Conservation (phyloP, 768 basidiomycete species). For the Pulveroboletus sp. region DNA sequence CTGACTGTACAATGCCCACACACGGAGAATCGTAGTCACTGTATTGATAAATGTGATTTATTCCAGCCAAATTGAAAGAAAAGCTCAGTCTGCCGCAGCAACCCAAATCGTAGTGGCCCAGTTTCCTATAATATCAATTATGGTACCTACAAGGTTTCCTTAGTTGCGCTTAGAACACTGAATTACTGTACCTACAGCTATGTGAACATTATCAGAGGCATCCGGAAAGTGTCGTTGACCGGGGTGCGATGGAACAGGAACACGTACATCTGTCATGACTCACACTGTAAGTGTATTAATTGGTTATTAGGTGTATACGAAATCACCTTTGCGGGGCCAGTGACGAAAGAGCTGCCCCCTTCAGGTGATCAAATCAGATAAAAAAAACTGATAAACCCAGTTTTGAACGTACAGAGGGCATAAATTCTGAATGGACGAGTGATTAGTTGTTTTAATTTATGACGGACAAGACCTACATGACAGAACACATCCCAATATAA, state of each 20-base stretch:
- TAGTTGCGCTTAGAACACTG: not conserved
- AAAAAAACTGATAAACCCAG: not conserved
- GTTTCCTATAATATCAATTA: too few relatives aligned
- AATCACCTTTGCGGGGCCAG: not conserved
- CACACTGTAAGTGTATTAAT: too few relatives aligned
- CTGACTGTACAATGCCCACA: not conserved
- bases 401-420: not conserved
- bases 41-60: too few relatives aligned
- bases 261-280: not conserved
- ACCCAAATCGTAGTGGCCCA: too few relatives aligned
- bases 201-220: not conserved
- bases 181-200: not conserved
- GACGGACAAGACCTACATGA: not conserved
- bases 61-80: too few relatives aligned
- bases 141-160: too few relatives aligned
- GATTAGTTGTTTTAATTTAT: not conserved
- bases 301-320: not conserved
- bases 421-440: not conserved
- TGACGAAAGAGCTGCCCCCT: not conserved
- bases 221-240: too few relatives aligned
- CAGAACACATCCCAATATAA: not conserved
- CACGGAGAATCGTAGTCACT: not conserved
- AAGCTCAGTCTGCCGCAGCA: too few relatives aligned
- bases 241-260: not conserved
- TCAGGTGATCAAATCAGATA: not conserved